These are phyloP conservation scores for Trametes sanguinea DNA, from an alignment of 768 basidiomycete genomes.

Conservation along the genomic window DNA sequence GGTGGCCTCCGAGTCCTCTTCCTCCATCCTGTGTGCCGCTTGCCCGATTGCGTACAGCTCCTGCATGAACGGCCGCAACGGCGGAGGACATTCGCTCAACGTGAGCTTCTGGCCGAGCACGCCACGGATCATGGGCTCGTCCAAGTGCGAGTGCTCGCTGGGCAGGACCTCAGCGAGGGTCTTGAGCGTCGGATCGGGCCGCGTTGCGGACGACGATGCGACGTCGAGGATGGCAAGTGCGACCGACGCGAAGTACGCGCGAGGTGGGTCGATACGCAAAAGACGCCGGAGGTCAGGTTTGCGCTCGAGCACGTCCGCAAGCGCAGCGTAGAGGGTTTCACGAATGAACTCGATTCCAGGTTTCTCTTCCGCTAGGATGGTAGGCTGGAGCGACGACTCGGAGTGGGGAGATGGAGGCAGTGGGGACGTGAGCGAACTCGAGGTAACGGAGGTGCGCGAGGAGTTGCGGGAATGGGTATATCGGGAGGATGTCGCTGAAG, in stretches of 20 bases:
- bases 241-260: constrained; percentile 81
- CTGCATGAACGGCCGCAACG: constrained; percentile 65
- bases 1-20: constrained; percentile 28
- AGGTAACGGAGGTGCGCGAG: constrained; percentile 27
- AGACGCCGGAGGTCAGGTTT: constrained; percentile 55
- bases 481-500: constrained; percentile 20
- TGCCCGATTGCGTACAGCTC: constrained; percentile 31
- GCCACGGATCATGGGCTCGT: constrained; percentile 38
- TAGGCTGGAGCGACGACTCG: constrained; percentile 28
- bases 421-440: constrained; percentile 30
- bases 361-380: constrained; percentile 40
- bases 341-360: constrained; percentile 79
- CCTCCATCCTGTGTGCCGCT: constrained; percentile 27
- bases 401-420: constrained; percentile 20
- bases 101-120: constrained; percentile 61
- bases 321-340: constrained; percentile 82
- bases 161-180: constrained; percentile 20
- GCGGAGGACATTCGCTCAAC: constrained; percentile 59
- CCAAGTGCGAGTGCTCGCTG: constrained; percentile 37
- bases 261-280: constrained; percentile 61
- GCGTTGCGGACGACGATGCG: constrained; percentile 50
- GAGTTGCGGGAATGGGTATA: constrained; percentile 4
- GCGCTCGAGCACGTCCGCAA: constrained; percentile 67
- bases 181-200: constrained; percentile 39
- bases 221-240: constrained; percentile 73